phyloP scores from a whole-genome alignment of 768 basidiomycete species.

The Leccinum longicurvipes region DNA sequence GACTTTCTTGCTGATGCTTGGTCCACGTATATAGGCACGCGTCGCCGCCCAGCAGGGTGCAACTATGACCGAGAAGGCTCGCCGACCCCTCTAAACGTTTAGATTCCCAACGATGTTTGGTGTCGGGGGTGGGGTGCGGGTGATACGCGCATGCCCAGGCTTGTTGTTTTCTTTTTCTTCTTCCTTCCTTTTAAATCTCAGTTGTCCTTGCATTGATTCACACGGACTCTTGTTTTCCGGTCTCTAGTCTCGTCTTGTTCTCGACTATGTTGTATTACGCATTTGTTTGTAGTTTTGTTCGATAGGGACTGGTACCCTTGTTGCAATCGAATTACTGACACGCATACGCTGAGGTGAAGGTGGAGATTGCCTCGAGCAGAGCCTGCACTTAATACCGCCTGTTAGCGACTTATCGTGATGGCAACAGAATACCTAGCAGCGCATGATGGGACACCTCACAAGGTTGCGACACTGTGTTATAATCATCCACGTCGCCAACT shows the following conservation, averaged over 20 bases:
- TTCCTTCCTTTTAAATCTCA: constrained; percentile 3
- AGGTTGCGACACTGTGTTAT: too few species aligned
- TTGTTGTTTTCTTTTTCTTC: neutral
- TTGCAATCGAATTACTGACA: neutral
- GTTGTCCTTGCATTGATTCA: constrained; percentile 18
- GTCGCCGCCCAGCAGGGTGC: constrained; percentile 15
- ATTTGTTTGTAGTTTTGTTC: constrained; percentile 14
- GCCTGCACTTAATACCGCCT: too few species aligned
- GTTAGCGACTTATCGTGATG: too few species aligned
- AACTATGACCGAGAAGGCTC: constrained; percentile 30
- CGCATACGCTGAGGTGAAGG: neutral
- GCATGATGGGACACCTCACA: too few species aligned
- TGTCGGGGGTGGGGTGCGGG: neutral
- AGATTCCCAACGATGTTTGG: neutral
- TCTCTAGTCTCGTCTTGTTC: constrained; percentile 3
- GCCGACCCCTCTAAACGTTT: constrained; percentile 21
- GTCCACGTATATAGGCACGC: constrained; percentile 11
- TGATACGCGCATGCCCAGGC: constrained; percentile 1
- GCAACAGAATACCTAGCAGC: too few species aligned
- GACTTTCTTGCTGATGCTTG: neutral
- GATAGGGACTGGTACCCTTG: constrained; percentile 25
- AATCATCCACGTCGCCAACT: too few species aligned
- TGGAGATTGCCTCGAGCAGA: too few species aligned
- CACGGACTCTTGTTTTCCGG: constrained; percentile 14
- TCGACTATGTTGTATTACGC: constrained; percentile 6